phyloP scores from a whole-genome alignment of 495 filamentous ascomycete species.

The Xylaria castorea region DNA sequence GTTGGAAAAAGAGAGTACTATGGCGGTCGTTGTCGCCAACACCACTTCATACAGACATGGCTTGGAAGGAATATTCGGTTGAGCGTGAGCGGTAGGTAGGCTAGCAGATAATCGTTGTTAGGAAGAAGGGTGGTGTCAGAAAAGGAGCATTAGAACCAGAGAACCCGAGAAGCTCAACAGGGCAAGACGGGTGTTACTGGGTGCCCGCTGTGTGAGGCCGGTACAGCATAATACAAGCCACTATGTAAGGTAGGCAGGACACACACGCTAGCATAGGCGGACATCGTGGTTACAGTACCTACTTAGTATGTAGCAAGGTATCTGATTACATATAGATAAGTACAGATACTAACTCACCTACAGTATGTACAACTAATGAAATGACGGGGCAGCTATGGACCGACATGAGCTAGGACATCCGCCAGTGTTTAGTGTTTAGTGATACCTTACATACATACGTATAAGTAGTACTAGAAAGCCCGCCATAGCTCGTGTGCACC shows the following conservation, averaged over 20 bases:
- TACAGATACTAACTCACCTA: constrained; percentile 11
- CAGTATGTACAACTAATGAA: neutral
- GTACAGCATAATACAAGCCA: constrained; percentile 16
- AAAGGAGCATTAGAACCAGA: constrained; percentile 29
- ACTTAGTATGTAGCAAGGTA: neutral
- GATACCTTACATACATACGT: too few species aligned
- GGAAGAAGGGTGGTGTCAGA: constrained; percentile 26
- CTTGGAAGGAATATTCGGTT: constrained; percentile 13
- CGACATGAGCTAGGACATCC: neutral
- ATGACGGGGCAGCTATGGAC: neutral
- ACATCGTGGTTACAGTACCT: neutral
- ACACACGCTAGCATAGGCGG: constrained; percentile 1
- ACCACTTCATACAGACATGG: constrained; percentile 24
- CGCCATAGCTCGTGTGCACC: constrained; percentile 6
- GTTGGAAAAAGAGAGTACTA: constrained; percentile 15
- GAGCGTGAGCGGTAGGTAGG: constrained; percentile 2
- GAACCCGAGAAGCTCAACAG: constrained; percentile 28
- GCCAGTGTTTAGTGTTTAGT: constrained; percentile 1
- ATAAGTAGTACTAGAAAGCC: too few species aligned
- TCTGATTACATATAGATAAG: neutral
- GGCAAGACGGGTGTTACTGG: constrained; percentile 22
- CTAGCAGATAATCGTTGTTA: constrained; percentile 17
- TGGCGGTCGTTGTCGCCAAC: constrained; percentile 25
- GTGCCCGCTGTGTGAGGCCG: constrained; percentile 19
- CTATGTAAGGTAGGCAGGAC: constrained; percentile 11